Conservation (phyloP, 352 stramenopile species). For the Globisporangium megalacanthum region DNA sequence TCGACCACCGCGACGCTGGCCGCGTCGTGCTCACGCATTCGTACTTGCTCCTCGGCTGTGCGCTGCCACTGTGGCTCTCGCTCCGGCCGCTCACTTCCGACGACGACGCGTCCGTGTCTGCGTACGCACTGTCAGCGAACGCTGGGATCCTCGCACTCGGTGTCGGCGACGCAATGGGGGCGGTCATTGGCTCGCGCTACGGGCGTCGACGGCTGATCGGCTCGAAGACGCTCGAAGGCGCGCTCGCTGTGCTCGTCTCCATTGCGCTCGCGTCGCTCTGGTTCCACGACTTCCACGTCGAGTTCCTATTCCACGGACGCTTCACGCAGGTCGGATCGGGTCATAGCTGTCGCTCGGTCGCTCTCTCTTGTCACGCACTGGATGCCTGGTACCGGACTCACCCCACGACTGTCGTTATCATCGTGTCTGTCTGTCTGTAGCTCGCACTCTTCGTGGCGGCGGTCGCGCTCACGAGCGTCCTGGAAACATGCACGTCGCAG, state of each 20-base stretch:
- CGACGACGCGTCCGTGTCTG: neutral
- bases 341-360: neutral
- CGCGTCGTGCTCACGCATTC: conserved; percentile 69
- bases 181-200: conserved; percentile 45
- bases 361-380: neutral
- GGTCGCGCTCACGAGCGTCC: conserved; percentile 46
- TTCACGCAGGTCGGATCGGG: conserved; percentile 26
- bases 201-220: conserved; percentile 50
- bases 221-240: conserved; percentile 65
- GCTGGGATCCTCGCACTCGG: conserved; percentile 66
- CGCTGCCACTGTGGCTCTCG: conserved; percentile 63
- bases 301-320: conserved; percentile 13
- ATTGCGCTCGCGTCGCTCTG: conserved; percentile 43
- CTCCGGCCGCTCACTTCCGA: neutral
- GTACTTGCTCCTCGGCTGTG: conserved; percentile 74
- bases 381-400: neutral
- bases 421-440: conserved; percentile 12
- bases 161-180: conserved; percentile 75
- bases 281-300: conserved; percentile 37
- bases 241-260: conserved; percentile 48
- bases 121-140: conserved; percentile 35
- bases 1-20: conserved; percentile 69
- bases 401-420: no score
- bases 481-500: conserved; percentile 65
- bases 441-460: conserved; percentile 19